Evolutionary conservation across 768 basidiomycete species (phyloP), one percentile per base, ranked within the genome.

Genomic region (Phlebiopsis gigantea): DNA sequence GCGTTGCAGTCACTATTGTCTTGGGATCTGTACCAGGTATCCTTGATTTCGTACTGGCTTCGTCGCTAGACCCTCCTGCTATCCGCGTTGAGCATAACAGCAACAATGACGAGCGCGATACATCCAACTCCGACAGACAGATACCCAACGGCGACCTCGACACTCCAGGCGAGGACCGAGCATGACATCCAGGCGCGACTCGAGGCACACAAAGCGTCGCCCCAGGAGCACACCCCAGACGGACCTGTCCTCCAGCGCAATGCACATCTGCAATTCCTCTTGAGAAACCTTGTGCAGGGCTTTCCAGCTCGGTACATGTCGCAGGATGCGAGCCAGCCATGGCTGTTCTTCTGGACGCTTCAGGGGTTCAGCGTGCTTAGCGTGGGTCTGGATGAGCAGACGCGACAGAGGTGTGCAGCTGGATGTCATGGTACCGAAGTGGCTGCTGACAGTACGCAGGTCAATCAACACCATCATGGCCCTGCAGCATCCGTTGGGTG

Each of bases 291-390:
- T 53, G 66, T 85, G 7, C 88, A 93, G 66, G 85, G 91, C 1
- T 88, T 98, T 44, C 92, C 94, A 0, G 74, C 77, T 10, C 77
- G 85, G 55, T 98, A 92, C 68, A 78, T 76, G 19, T 85, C 84
- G 46, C 88, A 98, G 64, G 97, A 98, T 68, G 95, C 96, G 0
- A 94, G 91, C 62, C 87, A 96, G 64, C 90, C 97, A 0, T 98
- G 97, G 97, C 74, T 98, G 26, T 68, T 98, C 57, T 98, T 90
- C 72, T 98, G 97, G 95, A 86, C 85, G 0, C 67, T 95, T 9
- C 94, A 99, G 63, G 77, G 86, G 14, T 88, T 97, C 64, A 87
- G 88, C 63, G 67, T 84, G 2, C 67, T 96, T 44, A 90, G 93
- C 49, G 85, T 91, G 6, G 85, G 75, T 1, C 64, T 96, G 49